phyloP scores from a whole-genome alignment of 768 basidiomycete species.

The Kwoniella pini region DNA sequence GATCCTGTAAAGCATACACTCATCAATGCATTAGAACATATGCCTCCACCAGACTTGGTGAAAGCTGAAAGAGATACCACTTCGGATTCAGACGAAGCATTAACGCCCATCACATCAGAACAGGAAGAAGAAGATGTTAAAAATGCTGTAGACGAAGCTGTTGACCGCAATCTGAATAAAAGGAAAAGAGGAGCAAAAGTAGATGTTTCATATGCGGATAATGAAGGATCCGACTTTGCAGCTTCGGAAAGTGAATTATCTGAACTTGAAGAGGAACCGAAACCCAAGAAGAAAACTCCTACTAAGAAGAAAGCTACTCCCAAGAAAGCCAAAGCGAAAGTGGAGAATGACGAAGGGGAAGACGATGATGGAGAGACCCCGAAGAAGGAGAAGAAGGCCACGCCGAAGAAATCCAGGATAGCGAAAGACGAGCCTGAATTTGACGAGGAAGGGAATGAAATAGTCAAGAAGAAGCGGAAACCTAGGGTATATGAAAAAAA shows the following conservation, averaged over 20 bases:
- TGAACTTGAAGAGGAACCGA: constrained; percentile 4
- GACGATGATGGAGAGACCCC: constrained; percentile 20
- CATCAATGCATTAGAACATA: constrained; percentile 34
- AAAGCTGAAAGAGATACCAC: constrained; percentile 1
- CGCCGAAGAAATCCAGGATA: constrained; percentile 43
- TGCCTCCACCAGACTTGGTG: constrained; percentile 16
- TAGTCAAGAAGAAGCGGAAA: constrained; percentile 51
- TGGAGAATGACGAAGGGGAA: constrained; percentile 13
- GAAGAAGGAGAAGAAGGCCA: constrained; percentile 36
- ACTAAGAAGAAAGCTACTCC: constrained; percentile 4
- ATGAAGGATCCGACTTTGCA: constrained; percentile 13
- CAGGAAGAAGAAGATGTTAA: constrained; percentile 6
- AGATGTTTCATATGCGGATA: constrained; percentile 9
- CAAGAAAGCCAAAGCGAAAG: constrained; percentile 2
- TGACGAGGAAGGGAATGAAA: constrained; percentile 47
- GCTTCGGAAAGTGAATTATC: constrained; percentile 19
- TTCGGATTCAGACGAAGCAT: constrained; percentile 17
- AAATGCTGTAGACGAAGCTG: constrained; percentile 12
- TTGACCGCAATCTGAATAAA: constrained; percentile 8
- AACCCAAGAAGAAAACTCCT: constrained; percentile 10
- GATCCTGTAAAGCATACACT: constrained; percentile 20
- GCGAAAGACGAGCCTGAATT: constrained; percentile 47
- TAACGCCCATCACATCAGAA: constrained; percentile 27
- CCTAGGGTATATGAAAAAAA: constrained; percentile 52
- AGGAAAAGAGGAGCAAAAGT: constrained; percentile 21